Conservation (phyloP, 1,139 yeast species). For the Candida glucosophila region DNA sequence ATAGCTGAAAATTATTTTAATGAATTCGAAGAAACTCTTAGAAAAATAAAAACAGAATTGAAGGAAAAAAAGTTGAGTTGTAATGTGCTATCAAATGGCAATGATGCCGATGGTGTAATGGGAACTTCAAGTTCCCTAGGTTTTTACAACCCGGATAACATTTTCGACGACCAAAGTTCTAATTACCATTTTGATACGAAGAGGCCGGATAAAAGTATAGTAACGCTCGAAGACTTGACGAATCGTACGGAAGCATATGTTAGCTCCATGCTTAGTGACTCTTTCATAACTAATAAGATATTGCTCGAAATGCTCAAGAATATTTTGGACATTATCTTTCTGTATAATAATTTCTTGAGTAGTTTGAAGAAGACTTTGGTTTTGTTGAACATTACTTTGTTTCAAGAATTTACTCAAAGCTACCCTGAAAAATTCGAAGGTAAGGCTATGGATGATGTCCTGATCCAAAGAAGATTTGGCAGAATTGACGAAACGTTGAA, state of each 20-base stretch:
- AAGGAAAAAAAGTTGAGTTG: slow-evolving; percentile 5
- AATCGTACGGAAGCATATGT: slow-evolving; percentile 48
- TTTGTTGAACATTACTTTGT: slow-evolving; percentile 39
- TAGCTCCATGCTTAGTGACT: slow-evolving; percentile 58
- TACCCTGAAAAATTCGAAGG: slow-evolving; percentile 33
- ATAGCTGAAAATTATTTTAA: slow-evolving; percentile 53
- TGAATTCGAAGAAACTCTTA: slow-evolving; percentile 23
- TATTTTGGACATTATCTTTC: slow-evolving; percentile 39
- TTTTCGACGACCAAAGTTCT: slow-evolving; percentile 23
- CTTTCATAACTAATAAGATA: slow-evolving; percentile 56
- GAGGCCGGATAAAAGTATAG: slow-evolving; percentile 1
- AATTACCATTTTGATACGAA: slow-evolving; percentile 1
- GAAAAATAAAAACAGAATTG: slow-evolving; percentile 10
- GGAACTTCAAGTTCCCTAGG: slow-evolving; percentile 6
- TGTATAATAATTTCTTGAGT: slow-evolving; percentile 47
- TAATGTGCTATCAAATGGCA: slow-evolving; percentile 5
- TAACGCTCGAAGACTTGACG: slow-evolving; percentile 1
- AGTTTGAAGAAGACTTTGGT: slow-evolving; percentile 51
- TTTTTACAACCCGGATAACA: slow-evolving; percentile 15
- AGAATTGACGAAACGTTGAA: slow-evolving; percentile 41
- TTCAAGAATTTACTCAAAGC: slow-evolving; percentile 27
- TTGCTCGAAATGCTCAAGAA: slow-evolving; percentile 41
- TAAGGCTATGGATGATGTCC: slow-evolving; percentile 26
- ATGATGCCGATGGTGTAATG: slow-evolving; percentile 3
- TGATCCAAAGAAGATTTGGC: slow-evolving; percentile 32